A percentile compares a stretch with the other conserved stretches of the same genome.
These are phyloP conservation scores for Schizophyllum commune DNA, from an alignment of 1,284 basidiomycete genomes.

Conservation along the genomic window DNA sequence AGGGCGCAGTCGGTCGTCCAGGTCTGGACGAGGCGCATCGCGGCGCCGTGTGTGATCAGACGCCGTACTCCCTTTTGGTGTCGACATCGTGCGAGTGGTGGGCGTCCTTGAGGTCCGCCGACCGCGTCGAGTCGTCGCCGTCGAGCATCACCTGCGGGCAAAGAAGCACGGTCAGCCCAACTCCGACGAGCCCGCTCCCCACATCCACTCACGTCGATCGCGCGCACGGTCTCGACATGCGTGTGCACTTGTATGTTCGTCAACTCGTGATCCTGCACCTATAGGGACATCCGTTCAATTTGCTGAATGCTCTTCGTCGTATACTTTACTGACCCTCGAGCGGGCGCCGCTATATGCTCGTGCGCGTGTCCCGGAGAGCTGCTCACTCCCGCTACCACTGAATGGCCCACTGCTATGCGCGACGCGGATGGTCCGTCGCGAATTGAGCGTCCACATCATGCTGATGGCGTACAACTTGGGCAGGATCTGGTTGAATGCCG, in stretches of 20 bases:
- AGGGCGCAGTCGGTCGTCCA: background rate
- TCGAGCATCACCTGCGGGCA: background rate
- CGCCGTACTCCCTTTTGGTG: background rate
- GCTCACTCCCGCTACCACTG: background rate
- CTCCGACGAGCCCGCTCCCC: background rate
- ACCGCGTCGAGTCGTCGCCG: background rate
- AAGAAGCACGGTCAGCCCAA: background rate
- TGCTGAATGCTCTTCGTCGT: too few species aligned
- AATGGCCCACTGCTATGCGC: conserved; percentile 30
- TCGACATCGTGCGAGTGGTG: background rate
- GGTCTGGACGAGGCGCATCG: background rate
- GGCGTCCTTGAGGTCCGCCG: background rate
- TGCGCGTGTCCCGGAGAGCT: background rate
- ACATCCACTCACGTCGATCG: background rate
- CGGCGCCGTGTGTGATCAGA: background rate
- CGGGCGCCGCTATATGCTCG: background rate
- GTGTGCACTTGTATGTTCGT: background rate
- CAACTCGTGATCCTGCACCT: background rate
- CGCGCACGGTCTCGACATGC: background rate
- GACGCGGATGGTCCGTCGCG: conserved; percentile 7
- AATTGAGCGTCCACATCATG: conserved; percentile 13
- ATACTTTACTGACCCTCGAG: background rate
- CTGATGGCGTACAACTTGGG: conserved; percentile 23
- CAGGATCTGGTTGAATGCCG: conserved; percentile 20
- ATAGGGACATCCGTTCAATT: too few species aligned